Base-by-base conservation (phyloP, 352 stramenopile species). In the Pythium vanterpoolii region DNA sequence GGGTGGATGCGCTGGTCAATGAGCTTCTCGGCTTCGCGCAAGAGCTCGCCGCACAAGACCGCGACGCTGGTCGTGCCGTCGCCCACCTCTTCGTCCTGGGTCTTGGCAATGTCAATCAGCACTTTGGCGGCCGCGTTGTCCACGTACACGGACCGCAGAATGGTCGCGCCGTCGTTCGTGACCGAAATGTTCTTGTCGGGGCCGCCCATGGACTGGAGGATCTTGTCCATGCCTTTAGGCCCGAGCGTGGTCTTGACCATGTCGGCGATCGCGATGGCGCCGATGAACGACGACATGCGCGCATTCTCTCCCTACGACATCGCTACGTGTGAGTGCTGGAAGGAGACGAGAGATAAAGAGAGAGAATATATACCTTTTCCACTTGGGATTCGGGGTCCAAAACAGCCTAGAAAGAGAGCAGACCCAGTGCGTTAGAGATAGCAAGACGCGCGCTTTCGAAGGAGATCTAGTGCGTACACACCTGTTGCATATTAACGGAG, bases 221-320 rank as follows among this genome's bases (percentile, higher is more conserved):
- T 99, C 75, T 99, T 99, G 81, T 99, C 97, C 96, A 99, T 99
- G 27, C 97, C 98, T 74, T 99, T 99, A n/a, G 98, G 98, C 16
- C 98, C 98, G 11, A 99, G 79, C 31, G 97, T 99, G 19, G 97
- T 99, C 79, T 99, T 99, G 27, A 99, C 97, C 66, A 99, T 92
- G 77, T 99, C 97, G 28, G 96, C 95, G 76, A 99, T 99, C 50
- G 98, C 96, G 72, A 99, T 99, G 40, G 97, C 97, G 56, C 98
- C 97, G 30, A 99, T 94, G 71, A 99, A 99, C 30, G 96, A 99
- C 42, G 93, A 96, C 74, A 99, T 89, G 62, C 98, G 95, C 56
- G 98, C 97, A 85, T 99, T 99, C 79, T 99, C 96, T 60, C 98
- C 98, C 95, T 98, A 27, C 43, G 33, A 7, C 28, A 33, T 28